Evolutionary conservation across 2,329 filamentous ascomycete species (phyloP), one percentile per base, ranked within the genome.

Genomic region (Colletotrichum lindemuthianum): DNA sequence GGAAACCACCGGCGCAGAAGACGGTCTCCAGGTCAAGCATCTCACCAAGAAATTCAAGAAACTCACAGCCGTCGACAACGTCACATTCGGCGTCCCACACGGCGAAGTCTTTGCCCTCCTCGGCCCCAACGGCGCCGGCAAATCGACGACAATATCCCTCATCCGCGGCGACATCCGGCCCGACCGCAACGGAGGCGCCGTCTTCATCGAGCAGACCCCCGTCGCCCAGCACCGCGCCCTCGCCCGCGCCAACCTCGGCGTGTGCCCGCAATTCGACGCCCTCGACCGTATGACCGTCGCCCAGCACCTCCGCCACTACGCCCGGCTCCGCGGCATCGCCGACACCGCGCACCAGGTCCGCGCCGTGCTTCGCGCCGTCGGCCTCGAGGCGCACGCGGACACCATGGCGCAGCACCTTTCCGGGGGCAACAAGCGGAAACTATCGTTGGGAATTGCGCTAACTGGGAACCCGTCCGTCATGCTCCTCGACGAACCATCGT

Each of bases 401-500:
- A 86, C 92, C 24, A 92, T 94, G 85, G 94, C 92, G 0, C 84
- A 86, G 59, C 90, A 91, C 47, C 84, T 97, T 0, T 95, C 91
- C 0, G 94, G 95, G 6, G 95, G 95, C 39, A 97, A 97, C 79
- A 96, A 96, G 80, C 85, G 94, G 13, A 98, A 97, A 77, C 82
- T 98, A 1, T 92, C 89, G 12, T 84, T 97, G 0, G 94, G 91
- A 1, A 97, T 97, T 57, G 94, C 95, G 0, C 81, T 98, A 1
- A 97, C 97, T 85, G 95, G 94, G 2, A 97, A 97, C 70, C 94
- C 94, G 0, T 88, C 90, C 0, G 93, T 97, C 0, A 81, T 98
- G 0, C 83, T 97, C 0, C 88, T 97, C 2, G 95, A 98, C 72
- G 95, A 97, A 74, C 95, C 95, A 0, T 92, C 88, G 0, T 93